These are phyloP conservation scores for Alternaria sp. DNA, from an alignment of 2,329 filamentous ascomycete species.

Conservation along the genomic window DNA sequence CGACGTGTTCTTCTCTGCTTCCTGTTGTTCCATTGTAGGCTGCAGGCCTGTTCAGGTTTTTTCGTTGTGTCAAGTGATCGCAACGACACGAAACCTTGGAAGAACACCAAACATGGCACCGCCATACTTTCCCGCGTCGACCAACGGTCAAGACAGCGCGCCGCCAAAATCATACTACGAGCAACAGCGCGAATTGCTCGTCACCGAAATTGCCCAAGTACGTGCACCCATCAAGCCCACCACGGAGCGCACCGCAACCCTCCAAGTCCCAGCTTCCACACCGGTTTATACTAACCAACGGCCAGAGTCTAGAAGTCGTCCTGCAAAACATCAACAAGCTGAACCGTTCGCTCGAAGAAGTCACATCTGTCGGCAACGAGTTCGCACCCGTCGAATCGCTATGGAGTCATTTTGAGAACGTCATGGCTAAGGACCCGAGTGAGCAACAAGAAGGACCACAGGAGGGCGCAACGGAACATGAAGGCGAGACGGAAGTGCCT, in stretches of 20 bases:
- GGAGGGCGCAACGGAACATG: conserved; percentile 31
- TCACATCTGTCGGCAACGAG: conserved; percentile 94
- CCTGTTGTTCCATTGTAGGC: too few relatives aligned
- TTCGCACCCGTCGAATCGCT: conserved; percentile 96
- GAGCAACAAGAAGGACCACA: conserved; percentile 38
- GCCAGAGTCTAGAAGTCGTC: conserved; percentile 78
- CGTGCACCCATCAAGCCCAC: background rate
- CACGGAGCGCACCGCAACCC: conserved; percentile 31
- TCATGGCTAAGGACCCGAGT: conserved; percentile 79
- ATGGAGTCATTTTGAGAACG: conserved; percentile 96
- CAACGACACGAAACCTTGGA: background rate
- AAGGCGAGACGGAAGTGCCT: conserved; percentile 26
- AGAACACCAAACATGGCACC: conserved; percentile 26
- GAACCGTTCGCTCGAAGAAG: conserved; percentile 88
- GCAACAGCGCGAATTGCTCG: conserved; percentile 73
- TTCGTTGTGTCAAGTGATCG: too few relatives aligned
- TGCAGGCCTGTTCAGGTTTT: too few relatives aligned
- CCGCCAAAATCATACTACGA: conserved; percentile 67
- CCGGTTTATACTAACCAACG: background rate
- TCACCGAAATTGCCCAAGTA: conserved; percentile 76
- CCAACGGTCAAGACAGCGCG: conserved; percentile 23
- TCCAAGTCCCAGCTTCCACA: conserved; percentile 42
- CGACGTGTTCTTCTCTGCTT: too few relatives aligned
- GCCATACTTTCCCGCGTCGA: conserved; percentile 20
- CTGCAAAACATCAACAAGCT: conserved; percentile 95